These are phyloP conservation scores for Penicillium sp. DNA, from an alignment of 2,329 filamentous ascomycete genomes.

Conservation along the genomic window DNA sequence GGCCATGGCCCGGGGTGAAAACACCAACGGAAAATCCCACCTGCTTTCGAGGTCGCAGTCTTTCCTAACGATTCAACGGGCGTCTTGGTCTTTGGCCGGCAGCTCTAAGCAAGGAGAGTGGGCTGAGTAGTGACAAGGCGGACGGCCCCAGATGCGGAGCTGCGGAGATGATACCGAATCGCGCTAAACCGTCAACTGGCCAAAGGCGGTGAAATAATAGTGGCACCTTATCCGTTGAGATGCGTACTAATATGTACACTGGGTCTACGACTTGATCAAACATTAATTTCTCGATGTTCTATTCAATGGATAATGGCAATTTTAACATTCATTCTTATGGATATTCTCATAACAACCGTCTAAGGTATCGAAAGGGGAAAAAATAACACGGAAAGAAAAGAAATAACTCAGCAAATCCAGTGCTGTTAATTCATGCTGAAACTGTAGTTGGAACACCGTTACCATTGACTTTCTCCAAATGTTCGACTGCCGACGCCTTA, in stretches of 20 bases:
- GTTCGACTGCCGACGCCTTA: not conserved
- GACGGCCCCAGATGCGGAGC: not conserved
- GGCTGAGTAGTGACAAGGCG: not conserved
- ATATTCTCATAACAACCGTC: conserved; percentile 6
- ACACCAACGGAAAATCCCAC: not conserved
- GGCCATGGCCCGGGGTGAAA: not conserved
- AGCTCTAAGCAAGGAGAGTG: not conserved
- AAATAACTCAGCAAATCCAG: not conserved
- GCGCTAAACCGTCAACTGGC: not conserved
- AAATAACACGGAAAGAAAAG: not conserved
- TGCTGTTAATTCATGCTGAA: not conserved
- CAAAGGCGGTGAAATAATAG: not conserved
- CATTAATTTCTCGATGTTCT: not conserved
- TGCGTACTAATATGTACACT: no score
- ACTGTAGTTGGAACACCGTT: not conserved
- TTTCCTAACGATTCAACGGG: no score
- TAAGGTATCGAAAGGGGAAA: not conserved
- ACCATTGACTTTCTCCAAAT: not conserved
- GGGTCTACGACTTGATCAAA: not conserved
- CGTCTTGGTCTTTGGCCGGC: not conserved
- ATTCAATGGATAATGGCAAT: not conserved
- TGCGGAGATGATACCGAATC: not conserved
- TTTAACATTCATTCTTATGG: not conserved
- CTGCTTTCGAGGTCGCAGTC: not conserved
- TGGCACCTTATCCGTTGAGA: no score